Base-by-base conservation (phyloP, 2,329 filamentous ascomycete species). In the Fusarium napiforme region DNA sequence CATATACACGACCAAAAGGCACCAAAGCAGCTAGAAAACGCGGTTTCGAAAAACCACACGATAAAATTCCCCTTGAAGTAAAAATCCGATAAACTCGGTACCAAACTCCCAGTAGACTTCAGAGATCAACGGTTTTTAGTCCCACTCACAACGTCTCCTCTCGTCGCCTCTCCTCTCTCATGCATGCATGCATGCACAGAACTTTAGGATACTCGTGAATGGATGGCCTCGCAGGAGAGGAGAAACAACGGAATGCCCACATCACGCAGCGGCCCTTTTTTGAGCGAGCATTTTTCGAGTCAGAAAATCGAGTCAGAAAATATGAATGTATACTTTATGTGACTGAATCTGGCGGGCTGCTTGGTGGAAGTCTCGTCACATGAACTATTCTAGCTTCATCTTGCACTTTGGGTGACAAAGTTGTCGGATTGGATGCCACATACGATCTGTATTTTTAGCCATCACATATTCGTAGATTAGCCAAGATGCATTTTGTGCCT, bases 341-440 rank as follows among this genome's bases (percentile, higher is more conserved):
- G 34, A 37, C n/a, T 26, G 40, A 42, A 21, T 36, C 26, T 40
- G 9, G 12, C 19, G 12, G 42, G 40, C 18, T 30, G 36, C 40
- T 42, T 19, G 19, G 45, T 37, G 32, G 55, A 14, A 21, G 7
- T 36, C 5, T 47, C 23, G 34, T 59, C 65, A 64, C 21, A 69
- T 40, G n/a, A 32, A 53, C 59, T 64, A 65, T 56, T 34, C 55
- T 57, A 64, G 47, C 60, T 53, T 74, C 63, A 50, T 61, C 55
- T 47, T 71, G 43, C 60, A 61, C 49, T 36, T 46, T 53, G 59
- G 26, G 63, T 59, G 50, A 69, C 50, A 46, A 53, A 53, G 64
- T 72, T 55, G 34, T 65, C 47, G 72, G 69, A 76, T 76, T 76
- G 74, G 69, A 62, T 72, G 70, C 72, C 65, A 70, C 61, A 55